These are phyloP conservation scores for Chrysopogon serrulatus DNA, from an alignment of 176 grass and related monocot species.

Conservation along the genomic window DNA sequence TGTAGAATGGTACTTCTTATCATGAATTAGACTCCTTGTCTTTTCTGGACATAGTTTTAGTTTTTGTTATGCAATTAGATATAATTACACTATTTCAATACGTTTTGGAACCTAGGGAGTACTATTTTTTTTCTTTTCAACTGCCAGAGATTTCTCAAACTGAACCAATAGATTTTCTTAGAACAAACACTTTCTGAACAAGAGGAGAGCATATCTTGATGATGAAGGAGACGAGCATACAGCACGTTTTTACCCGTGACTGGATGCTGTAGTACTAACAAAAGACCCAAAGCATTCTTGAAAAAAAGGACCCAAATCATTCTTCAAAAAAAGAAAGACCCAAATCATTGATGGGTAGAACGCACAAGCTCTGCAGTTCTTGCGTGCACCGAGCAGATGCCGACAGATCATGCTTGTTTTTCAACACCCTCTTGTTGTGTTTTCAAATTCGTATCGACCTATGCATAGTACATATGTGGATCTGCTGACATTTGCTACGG, in stretches of 20 bases:
- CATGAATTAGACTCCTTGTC: too few relatives aligned
- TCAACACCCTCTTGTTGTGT: not conserved
- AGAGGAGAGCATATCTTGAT: not conserved
- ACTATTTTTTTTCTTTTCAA: not conserved
- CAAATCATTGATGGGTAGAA: not conserved
- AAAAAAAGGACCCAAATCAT: not conserved
- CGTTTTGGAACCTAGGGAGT: too few relatives aligned
- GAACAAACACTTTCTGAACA: not conserved
- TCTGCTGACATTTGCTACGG: not conserved
- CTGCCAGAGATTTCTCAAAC: not conserved
- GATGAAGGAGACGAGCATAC: not conserved
- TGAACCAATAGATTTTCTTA: not conserved
- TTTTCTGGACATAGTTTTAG: too few relatives aligned
- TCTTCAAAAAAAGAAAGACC: not conserved
- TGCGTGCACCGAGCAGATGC: not conserved
- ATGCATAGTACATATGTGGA: not conserved
- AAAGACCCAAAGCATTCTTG: constrained; percentile 15
- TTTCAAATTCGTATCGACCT: not conserved
- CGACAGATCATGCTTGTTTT: not conserved
- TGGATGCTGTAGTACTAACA: constrained; percentile 1
- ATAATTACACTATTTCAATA: too few relatives aligned
- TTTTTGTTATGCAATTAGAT: too few relatives aligned
- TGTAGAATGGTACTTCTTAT: too few relatives aligned
- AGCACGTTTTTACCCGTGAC: not conserved
- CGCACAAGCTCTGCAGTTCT: not conserved